These are phyloP conservation scores for Phytophthora fragariae DNA, from an alignment of 352 stramenopile species.

Conservation along the genomic window DNA sequence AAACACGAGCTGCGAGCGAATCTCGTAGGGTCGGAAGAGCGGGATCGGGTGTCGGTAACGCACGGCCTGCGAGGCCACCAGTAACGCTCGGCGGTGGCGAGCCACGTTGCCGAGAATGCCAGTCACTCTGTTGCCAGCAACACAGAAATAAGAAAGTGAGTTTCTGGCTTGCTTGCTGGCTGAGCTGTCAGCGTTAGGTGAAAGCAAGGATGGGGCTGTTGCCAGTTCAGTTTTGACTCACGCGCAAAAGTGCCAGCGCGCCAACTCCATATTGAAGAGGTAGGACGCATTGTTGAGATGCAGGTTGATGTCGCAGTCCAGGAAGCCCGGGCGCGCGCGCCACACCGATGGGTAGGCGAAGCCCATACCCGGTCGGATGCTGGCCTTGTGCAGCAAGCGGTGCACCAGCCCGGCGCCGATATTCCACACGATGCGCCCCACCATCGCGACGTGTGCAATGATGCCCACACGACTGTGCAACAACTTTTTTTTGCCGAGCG, in stretches of 20 bases:
- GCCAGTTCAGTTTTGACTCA: constrained; percentile 36
- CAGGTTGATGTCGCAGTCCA: constrained; percentile 85
- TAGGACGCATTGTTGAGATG: constrained; percentile 88
- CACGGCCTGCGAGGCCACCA: constrained; percentile 65
- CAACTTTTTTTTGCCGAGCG: neutral
- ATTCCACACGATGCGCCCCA: constrained; percentile 83
- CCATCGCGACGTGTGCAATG: constrained; percentile 46
- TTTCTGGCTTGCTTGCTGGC: neutral
- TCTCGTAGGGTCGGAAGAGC: constrained; percentile 66
- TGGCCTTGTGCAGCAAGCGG: constrained; percentile 61
- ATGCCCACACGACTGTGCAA: neutral
- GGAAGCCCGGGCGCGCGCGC: constrained; percentile 67
- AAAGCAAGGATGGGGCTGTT: neutral
- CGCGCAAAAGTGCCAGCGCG: constrained; percentile 81
- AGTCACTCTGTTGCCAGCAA: constrained; percentile 38
- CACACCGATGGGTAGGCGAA: constrained; percentile 78
- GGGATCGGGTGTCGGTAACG: constrained; percentile 66
- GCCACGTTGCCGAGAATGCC: constrained; percentile 60
- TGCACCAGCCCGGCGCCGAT: constrained; percentile 68
- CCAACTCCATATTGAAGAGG: constrained; percentile 85
- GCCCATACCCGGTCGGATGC: constrained; percentile 63
- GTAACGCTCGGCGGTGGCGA: constrained; percentile 62
- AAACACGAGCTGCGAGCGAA: constrained; percentile 58
- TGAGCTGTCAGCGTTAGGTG: neutral
- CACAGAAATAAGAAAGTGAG: constrained; percentile 12